Percentiles rank a stretch among this genome's conserved stretches.
phyloP scores from a whole-genome alignment of 768 basidiomycete species.

The Calocybe gangraenosa region DNA sequence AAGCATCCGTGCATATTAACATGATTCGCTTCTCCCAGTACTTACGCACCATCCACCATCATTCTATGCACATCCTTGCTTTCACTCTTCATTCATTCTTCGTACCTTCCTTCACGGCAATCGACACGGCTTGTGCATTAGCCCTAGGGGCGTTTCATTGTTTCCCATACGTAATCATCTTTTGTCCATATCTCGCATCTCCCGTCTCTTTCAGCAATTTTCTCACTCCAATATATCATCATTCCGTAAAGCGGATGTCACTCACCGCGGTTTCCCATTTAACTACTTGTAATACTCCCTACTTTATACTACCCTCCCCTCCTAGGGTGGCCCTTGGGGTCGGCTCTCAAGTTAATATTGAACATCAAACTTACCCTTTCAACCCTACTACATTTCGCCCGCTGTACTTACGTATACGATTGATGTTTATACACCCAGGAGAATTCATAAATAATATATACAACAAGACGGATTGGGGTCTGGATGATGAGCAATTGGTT shows the following conservation, averaged over 20 bases:
- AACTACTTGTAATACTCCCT: constrained; percentile 28
- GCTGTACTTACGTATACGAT: constrained; percentile 17
- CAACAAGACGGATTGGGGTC: no score
- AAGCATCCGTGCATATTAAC: constrained; percentile 22
- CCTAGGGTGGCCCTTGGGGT: constrained; percentile 17
- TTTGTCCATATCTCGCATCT: no score
- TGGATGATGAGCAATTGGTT: no score
- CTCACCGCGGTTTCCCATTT: constrained; percentile 16
- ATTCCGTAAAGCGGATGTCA: no score
- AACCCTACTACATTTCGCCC: constrained; percentile 13
- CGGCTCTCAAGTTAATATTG: constrained; percentile 19
- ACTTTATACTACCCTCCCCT: constrained; percentile 20
- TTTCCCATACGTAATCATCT: no score
- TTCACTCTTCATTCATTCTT: constrained; percentile 9
- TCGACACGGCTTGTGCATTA: constrained; percentile 21
- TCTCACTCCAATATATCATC: no score
- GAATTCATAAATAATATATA: constrained; percentile 7
- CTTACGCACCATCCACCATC: constrained; percentile 10
- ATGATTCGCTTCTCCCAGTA: constrained; percentile 6
- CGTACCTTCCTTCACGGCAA: constrained; percentile 16
- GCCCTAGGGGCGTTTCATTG: constrained; percentile 18
- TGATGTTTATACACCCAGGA: constrained; percentile 4
- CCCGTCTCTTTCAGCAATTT: no score
- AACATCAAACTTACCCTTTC: constrained; percentile 14
- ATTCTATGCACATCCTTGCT: constrained; percentile 19